Evolutionary conservation across 441 rosid genomes (phyloP).

Genomic region (Mallotus repandus): DNA sequence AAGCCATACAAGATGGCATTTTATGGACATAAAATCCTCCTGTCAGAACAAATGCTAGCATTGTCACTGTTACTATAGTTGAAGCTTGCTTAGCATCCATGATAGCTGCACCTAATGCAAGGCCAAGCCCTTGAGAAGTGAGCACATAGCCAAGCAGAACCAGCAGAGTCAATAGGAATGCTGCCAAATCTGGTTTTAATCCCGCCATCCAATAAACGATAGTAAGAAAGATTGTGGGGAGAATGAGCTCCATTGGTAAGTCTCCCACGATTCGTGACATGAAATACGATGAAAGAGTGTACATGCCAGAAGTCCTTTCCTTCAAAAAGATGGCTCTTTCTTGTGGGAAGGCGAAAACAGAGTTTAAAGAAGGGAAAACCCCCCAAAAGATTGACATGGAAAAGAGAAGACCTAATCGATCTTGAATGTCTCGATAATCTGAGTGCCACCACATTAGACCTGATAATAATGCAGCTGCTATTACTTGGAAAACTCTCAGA

Average conservation of each 20-base stretch:
- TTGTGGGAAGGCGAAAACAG: conserved; percentile 87
- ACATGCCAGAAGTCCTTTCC: conserved; percentile 88
- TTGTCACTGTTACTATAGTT: conserved; percentile 73
- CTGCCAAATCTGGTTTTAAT: conserved; percentile 47
- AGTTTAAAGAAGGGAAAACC: conserved; percentile 79
- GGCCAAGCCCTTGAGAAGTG: conserved; percentile 88
- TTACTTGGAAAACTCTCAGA: conserved; percentile 75
- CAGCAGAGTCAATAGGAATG: conserved; percentile 56
- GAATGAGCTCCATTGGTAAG: conserved; percentile 84
- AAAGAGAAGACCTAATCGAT: conserved; percentile 81
- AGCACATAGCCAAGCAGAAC: conserved; percentile 73
- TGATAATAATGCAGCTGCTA: conserved; percentile 54
- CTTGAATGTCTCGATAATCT: conserved; percentile 55
- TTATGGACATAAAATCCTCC: conserved; percentile 94
- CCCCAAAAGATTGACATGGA: conserved; percentile 92
- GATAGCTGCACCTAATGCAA: conserved; percentile 72
- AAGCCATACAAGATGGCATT: conserved; percentile 61
- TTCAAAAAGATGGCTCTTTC: conserved; percentile 71
- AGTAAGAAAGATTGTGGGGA: conserved; percentile 64
- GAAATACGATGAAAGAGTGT: conserved; percentile 84
- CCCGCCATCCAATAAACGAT: conserved; percentile 84
- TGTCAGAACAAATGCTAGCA: conserved; percentile 79
- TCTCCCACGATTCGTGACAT: conserved; percentile 83
- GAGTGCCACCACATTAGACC: conserved; percentile 97
- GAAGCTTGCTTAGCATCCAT: conserved; percentile 95